Evolutionary conservation across 1,139 yeast genomes (phyloP).

Genomic region (Geotrichum fermentans): DNA sequence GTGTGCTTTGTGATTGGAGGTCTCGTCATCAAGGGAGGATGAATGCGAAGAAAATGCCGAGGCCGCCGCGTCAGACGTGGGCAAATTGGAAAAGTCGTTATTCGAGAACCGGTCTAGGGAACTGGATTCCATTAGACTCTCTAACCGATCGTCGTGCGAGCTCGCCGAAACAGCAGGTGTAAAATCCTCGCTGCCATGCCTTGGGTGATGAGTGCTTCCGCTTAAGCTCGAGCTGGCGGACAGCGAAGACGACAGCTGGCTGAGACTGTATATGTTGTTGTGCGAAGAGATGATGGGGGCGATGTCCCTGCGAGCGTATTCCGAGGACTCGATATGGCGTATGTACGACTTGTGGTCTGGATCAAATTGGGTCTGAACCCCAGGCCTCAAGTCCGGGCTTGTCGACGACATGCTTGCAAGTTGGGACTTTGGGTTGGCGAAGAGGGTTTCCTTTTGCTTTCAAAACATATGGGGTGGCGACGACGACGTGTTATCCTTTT

Average conservation of each 20-base stretch:
- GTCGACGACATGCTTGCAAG: too few species aligned
- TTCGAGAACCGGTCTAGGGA: not conserved
- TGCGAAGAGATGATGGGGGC: not conserved
- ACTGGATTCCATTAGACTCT: slow-evolving; percentile 2
- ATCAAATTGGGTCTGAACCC: slow-evolving; percentile 7
- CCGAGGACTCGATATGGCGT: slow-evolving; percentile 14
- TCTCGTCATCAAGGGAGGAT: not conserved
- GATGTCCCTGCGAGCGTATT: slow-evolving; percentile 7
- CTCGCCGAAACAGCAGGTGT: not conserved
- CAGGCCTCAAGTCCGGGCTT: too few species aligned
- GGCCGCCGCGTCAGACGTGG: not conserved
- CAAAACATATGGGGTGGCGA: too few species aligned
- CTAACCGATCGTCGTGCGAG: slow-evolving; percentile 1
- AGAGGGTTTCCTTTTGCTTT: too few species aligned
- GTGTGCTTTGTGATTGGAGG: not conserved
- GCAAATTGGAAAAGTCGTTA: not conserved
- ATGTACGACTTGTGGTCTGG: slow-evolving; percentile 15
- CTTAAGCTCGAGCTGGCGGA: slow-evolving; percentile 32
- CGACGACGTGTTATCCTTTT: too few species aligned
- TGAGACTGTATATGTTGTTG: slow-evolving; percentile 20
- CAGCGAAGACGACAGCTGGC: slow-evolving; percentile 27
- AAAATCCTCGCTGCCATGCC: too few species aligned
- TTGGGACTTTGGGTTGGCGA: too few species aligned
- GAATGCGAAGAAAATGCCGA: not conserved
- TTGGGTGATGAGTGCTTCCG: slow-evolving; percentile 22